These are phyloP conservation scores for Cryptococcus sp. DNA, from an alignment of 1,284 basidiomycete genomes.

Conservation along the genomic window DNA sequence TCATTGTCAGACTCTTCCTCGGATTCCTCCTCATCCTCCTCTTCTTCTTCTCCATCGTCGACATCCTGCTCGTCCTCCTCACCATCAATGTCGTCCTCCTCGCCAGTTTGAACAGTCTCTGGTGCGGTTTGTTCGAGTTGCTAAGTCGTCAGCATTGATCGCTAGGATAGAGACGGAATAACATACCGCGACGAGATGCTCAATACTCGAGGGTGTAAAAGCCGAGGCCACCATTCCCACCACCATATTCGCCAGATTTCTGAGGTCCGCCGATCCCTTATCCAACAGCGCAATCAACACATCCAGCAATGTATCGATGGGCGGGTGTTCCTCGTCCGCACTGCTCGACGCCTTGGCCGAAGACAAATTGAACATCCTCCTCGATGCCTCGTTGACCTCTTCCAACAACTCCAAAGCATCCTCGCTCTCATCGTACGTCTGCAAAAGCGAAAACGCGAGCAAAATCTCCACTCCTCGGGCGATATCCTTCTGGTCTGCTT, in stretches of 20 bases:
- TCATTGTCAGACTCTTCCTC: conserved; percentile 53
- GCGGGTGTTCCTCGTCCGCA: conserved; percentile 49
- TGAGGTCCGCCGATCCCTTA: conserved; percentile 73
- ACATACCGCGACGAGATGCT: conserved; percentile 76
- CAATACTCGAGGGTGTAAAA: conserved; percentile 68
- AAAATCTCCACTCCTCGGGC: conserved; percentile 62
- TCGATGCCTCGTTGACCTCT: conserved; percentile 5
- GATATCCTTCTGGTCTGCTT: conserved; percentile 50
- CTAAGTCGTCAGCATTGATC: conserved; percentile 46
- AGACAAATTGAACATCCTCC: conserved; percentile 37
- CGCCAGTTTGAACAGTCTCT: conserved; percentile 29
- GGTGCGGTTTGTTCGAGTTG: conserved; percentile 63
- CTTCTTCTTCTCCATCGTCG: conserved; percentile 50
- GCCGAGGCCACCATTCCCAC: conserved; percentile 69
- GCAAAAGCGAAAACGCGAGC: conserved; percentile 61
- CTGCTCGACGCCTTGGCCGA: conserved; percentile 51
- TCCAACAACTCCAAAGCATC: conserved; percentile 59
- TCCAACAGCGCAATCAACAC: conserved; percentile 83
- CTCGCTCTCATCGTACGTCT: conserved; percentile 62
- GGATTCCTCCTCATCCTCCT: conserved; percentile 33
- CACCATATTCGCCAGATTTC: conserved; percentile 71
- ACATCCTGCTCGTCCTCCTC: conserved; percentile 48
- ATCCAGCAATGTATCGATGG: conserved; percentile 82
- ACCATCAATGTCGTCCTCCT: conserved; percentile 40
- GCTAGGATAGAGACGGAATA: neutral